phyloP scores from a whole-genome alignment of 2,329 filamentous ascomycete species.

The Penicillium sp. region DNA sequence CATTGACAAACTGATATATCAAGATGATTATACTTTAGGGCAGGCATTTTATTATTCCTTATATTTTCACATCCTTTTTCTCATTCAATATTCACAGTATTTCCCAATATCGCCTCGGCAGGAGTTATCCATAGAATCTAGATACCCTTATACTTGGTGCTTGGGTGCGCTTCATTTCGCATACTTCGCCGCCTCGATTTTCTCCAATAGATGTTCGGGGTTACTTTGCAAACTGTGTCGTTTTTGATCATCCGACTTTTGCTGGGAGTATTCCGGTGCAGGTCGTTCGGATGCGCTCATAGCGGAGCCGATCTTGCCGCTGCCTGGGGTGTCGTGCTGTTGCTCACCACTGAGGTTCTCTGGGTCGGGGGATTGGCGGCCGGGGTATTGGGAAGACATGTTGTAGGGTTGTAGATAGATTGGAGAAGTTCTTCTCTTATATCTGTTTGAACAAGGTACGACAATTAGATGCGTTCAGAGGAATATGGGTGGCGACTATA shows the following conservation, averaged over 20 bases:
- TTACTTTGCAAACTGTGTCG: conserved; percentile 42
- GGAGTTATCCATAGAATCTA: no score
- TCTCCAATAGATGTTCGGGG: conserved; percentile 45
- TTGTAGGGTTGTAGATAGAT: neutral
- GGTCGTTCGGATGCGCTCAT: conserved; percentile 5
- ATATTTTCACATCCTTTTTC: no score
- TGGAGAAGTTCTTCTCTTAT: neutral
- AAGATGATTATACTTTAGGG: no score
- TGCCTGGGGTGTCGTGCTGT: conserved; percentile 61
- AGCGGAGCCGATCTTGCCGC: conserved; percentile 55
- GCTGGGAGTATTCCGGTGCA: conserved; percentile 17
- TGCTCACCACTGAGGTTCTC: conserved; percentile 70
- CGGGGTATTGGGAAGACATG: conserved; percentile 67
- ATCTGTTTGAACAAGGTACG: neutral
- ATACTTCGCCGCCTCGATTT: conserved; percentile 42
- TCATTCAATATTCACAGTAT: no score
- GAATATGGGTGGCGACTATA: neutral
- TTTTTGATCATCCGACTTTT: conserved; percentile 34
- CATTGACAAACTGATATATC: no score
- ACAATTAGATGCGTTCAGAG: neutral
- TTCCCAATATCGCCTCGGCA: no score
- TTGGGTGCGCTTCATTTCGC: no score
- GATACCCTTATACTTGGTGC: no score
- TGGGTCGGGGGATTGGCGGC: conserved; percentile 78
- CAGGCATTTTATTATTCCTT: no score